Conservation (phyloP, 2,329 filamentous ascomycete genomes). For the Fusarium sp. region DNA sequence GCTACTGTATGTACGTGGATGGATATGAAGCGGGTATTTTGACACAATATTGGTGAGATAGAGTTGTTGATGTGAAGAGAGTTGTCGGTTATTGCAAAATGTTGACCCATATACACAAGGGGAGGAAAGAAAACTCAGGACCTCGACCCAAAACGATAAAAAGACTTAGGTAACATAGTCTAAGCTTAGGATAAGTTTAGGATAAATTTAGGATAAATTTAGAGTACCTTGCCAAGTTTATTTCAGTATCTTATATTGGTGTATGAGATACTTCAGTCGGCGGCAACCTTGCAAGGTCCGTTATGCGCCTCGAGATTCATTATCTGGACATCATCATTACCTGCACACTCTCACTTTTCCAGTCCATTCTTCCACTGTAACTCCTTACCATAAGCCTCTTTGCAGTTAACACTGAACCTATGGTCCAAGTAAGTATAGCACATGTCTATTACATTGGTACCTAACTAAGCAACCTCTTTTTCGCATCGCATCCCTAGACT, state of each 20-base stretch:
- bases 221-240: not conserved
- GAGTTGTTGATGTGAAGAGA: not conserved
- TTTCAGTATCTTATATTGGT: not conserved
- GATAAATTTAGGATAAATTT: no score
- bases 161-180: not conserved
- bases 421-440: not conserved
- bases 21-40: not conserved
- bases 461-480: not conserved
- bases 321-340: not conserved
- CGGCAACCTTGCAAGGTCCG: not conserved
- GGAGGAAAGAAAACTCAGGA: not conserved
- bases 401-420: no score
- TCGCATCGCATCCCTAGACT: rapidly evolving
- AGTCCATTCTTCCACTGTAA: not conserved
- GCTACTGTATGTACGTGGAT: no score
- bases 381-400: not conserved
- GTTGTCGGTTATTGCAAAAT: not conserved
- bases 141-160: not conserved
- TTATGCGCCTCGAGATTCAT: not conserved
- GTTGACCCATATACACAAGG: not conserved
- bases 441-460: not conserved
- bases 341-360: not conserved
- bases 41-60: not conserved
- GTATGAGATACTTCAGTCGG: not conserved
- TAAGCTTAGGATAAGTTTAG: no score